Evolutionary conservation across 208 protist species (phyloP), one percentile per base, ranked within the genome.

Genomic region (Herpetomonas samuelpessoai): DNA sequence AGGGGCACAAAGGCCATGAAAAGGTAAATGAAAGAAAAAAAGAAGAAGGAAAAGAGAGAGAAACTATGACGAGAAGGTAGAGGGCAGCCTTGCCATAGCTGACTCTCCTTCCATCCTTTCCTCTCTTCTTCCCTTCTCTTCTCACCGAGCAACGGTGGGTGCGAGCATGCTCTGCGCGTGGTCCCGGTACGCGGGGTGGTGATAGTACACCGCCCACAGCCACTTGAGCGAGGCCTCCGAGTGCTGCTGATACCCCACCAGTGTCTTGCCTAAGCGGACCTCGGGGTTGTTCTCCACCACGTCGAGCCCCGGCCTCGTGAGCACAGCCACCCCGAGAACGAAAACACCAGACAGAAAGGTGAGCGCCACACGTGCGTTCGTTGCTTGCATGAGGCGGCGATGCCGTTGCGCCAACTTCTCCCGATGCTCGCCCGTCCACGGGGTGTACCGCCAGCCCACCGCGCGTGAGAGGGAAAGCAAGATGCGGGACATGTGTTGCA

Each of bases 151-250:
- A 41, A 62, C 30, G 10, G 41, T 7, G 16, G 4, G 19, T 4
- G 49, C 25, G 2, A 52, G 44, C 7, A 52, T 25, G 10, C 49
- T 45, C 31, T 45, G 31, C 16, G 48, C 65, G 29, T 68, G 31
- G 26, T 29, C 26, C 9, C 65, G 58, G 57, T 94, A 94, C 16
- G 71, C 75, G 10, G 88, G 88, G 63, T 94, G 88, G 65, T 91
- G 81, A 61, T 91, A 88, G 62, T 94, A 94, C 24, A 94, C 82
- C 55, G 72, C 73, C 83, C 83, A 89, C 56, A 90, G 70, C 88
- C 88, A 94, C 46, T 78, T 80, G 59, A 94, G 62, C 21, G 68
- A 61, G 1, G 61, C 26, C 57, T 82, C 72, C 19, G 79, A 65
- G 64, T 91, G 80, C 27, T 81, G 65, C 57, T 94, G 88, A 60